Percentiles rank a stretch among this genome's conserved stretches.
Conservation (phyloP, 2,329 filamentous ascomycete species). For the Sporothrix phasma region DNA sequence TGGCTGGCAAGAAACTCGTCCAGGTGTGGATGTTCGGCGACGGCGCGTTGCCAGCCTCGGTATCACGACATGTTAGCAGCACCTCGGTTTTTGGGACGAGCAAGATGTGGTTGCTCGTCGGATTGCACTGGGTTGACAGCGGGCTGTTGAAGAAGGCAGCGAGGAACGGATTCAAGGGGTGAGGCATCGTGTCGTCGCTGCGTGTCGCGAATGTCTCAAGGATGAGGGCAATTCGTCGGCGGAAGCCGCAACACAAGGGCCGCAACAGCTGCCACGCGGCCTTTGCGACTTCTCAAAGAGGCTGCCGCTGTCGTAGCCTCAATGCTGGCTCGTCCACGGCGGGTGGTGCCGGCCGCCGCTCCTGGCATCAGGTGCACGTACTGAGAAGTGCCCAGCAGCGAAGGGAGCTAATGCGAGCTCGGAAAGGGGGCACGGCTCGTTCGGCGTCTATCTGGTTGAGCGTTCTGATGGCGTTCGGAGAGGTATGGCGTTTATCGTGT, state of each 20-base stretch:
- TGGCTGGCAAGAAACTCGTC: constrained; percentile 97
- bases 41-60: constrained; percentile 63
- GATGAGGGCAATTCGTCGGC: neutral
- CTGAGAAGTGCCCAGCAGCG: neutral
- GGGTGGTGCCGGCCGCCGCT: constrained; percentile 11
- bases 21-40: constrained; percentile 71
- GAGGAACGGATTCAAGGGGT: constrained; percentile 92
- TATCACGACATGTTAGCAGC: constrained; percentile 77
- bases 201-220: neutral
- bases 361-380: constrained; percentile 10
- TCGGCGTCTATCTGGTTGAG: neutral
- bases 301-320: constrained; percentile 22
- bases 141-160: constrained; percentile 98
- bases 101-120: constrained; percentile 83
- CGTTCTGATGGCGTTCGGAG: neutral
- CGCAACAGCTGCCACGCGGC: neutral
- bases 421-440: neutral
- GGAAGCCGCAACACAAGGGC: neutral
- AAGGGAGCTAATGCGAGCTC: neutral
- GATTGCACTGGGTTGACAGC: constrained; percentile 81
- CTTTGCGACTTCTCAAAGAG: neutral
- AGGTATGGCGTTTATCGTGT: neutral
- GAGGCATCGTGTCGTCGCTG: constrained; percentile 15
- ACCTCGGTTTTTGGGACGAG: constrained; percentile 90
- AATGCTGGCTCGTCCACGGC: constrained; percentile 2